phyloP scores from a whole-genome alignment of 192 early-diverging fungal species.

The Coemansia nantahalensis region DNA sequence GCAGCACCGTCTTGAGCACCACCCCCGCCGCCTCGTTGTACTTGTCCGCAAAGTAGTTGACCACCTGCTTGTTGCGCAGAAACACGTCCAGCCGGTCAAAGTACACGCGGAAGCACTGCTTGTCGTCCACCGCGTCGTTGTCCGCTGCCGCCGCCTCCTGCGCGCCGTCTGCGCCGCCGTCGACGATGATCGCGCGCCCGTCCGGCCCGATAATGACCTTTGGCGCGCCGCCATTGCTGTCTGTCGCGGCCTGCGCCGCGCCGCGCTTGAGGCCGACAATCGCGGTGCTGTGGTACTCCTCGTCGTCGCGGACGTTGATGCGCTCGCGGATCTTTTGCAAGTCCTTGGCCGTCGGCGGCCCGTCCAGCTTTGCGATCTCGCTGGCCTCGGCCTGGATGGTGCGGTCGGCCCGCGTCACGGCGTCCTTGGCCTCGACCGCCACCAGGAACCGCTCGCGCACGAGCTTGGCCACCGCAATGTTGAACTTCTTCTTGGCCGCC shows the following conservation, averaged over 20 bases:
- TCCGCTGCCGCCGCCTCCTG: conserved; percentile 4
- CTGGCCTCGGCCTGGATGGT: conserved; percentile 60
- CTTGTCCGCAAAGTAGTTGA: conserved; percentile 56
- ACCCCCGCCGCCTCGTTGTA: conserved; percentile 64
- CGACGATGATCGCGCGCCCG: conserved; percentile 5
- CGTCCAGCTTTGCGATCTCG: conserved; percentile 55
- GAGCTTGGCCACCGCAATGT: conserved; percentile 42
- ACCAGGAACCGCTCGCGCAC: conserved; percentile 62
- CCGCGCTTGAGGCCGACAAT: conserved; percentile 57
- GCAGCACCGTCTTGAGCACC: conserved; percentile 59
- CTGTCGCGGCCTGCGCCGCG: conserved; percentile 11
- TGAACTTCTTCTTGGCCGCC: conserved; percentile 23
- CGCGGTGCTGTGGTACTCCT: conserved; percentile 42
- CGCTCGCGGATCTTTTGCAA: conserved; percentile 52
- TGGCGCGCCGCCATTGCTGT: background rate
- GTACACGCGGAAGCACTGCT: conserved; percentile 65
- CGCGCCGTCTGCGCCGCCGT: background rate
- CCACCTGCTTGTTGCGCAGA: conserved; percentile 66
- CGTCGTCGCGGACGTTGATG: conserved; percentile 50
- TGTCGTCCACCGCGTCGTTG: conserved; percentile 47
- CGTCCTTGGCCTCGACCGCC: conserved; percentile 60
- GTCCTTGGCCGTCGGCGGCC: conserved; percentile 64
- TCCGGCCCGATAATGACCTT: conserved; percentile 14
- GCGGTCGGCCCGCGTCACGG: conserved; percentile 59
- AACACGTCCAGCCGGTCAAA: conserved; percentile 63